Evolutionary conservation across 1,284 basidiomycete species (phyloP).

Genomic region (Austropuccinia psidii): DNA sequence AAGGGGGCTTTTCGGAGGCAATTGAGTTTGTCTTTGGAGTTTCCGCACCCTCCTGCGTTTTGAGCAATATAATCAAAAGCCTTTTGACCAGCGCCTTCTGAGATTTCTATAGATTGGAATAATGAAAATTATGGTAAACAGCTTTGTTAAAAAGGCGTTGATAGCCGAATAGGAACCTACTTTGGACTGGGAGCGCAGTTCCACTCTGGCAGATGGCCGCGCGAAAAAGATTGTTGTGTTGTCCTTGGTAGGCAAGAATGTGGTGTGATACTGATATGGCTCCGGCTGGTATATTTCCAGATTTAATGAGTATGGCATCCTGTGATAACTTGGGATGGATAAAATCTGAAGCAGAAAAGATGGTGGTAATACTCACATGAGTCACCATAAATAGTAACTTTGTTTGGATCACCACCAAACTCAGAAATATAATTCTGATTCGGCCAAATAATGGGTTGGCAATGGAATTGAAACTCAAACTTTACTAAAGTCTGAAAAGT

Average conservation of each 20-base stretch:
- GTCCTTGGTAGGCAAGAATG: conserved; percentile 19
- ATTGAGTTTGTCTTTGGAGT: neutral
- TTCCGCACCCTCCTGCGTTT: neutral
- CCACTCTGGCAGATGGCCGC: conserved; percentile 35
- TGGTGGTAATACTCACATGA: neutral
- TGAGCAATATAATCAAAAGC: conserved; percentile 20
- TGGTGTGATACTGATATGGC: conserved; percentile 35
- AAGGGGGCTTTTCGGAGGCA: conserved; percentile 16
- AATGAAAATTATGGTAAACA: neutral
- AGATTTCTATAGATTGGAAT: neutral
- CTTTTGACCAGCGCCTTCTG: conserved; percentile 30
- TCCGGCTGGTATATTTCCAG: conserved; percentile 27
- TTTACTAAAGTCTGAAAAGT: neutral
- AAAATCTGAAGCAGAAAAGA: neutral
- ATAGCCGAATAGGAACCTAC: neutral
- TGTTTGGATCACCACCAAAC: conserved; percentile 47
- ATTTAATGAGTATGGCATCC: neutral
- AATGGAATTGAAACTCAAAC: neutral
- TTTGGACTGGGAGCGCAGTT: conserved; percentile 14
- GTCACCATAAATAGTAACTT: conserved; percentile 44
- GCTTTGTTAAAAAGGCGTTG: no score
- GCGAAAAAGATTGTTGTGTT: conserved; percentile 26
- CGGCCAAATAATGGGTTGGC: no score
- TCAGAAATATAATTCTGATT: conserved; percentile 44
- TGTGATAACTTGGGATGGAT: neutral